Conservation (phyloP, 768 basidiomycete species). For the Pleurotus salmoneostramineus region DNA sequence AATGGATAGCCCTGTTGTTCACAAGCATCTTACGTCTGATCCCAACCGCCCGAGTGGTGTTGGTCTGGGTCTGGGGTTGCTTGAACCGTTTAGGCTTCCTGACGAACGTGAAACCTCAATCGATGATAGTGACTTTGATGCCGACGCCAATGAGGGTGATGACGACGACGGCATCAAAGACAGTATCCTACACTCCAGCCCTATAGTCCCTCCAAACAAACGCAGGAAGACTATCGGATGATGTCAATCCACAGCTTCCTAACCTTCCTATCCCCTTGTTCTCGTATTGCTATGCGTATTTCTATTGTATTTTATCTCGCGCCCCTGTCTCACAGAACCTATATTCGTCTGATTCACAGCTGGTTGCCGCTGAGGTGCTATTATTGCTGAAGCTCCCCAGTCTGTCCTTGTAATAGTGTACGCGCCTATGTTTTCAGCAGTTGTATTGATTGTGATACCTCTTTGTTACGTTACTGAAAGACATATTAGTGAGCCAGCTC, state of each 20-base stretch:
- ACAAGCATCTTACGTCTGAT: not conserved
- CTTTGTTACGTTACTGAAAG: too few species aligned
- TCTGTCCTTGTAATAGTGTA: too few species aligned
- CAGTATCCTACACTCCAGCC: not conserved
- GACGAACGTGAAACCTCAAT: slow-evolving; percentile 19
- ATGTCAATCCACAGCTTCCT: not conserved
- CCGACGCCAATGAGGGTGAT: slow-evolving; percentile 21
- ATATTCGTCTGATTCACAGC: not conserved
- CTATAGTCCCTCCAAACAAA: slow-evolving; percentile 12
- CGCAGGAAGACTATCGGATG: slow-evolving; percentile 10
- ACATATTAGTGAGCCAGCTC: too few species aligned
- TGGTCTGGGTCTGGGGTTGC: slow-evolving; percentile 48
- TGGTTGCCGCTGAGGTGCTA: not conserved
- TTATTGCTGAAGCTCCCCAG: too few species aligned
- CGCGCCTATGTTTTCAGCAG: not conserved
- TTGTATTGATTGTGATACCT: not conserved
- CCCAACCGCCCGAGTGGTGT: slow-evolving; percentile 10
- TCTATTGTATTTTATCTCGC: not conserved
- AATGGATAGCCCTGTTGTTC: slow-evolving; percentile 53
- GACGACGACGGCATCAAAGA: slow-evolving; percentile 21
- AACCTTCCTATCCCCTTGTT: slow-evolving; percentile 1
- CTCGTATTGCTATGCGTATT: slow-evolving; percentile 9
- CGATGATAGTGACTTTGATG: slow-evolving; percentile 29
- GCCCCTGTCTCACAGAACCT: not conserved
- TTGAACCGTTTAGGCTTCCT: slow-evolving; percentile 51